Conservation (phyloP, 176 grass and related monocot species). For the Areca catechu region DNA sequence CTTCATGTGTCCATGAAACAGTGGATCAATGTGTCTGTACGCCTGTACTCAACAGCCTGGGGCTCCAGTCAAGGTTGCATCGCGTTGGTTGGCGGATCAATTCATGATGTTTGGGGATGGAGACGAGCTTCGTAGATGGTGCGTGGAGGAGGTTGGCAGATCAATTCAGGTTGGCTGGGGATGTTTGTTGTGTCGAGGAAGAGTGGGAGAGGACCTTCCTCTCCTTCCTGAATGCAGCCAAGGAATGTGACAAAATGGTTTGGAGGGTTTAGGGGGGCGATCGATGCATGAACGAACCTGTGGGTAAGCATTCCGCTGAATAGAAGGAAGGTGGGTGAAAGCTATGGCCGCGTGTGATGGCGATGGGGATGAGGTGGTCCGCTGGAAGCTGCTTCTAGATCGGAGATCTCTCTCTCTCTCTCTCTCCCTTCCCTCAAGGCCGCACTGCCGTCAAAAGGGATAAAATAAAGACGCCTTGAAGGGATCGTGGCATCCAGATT, state of each 20-base stretch:
- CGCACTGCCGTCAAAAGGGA: neutral
- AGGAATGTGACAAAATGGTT: conserved; percentile 20
- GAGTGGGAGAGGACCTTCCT: neutral
- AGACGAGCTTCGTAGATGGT: conserved; percentile 4
- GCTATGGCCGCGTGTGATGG: conserved; percentile 3
- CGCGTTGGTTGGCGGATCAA: no score
- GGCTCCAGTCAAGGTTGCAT: no score
- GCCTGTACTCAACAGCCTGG: no score
- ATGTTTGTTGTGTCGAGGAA: conserved; percentile 1
- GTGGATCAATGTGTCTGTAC: no score
- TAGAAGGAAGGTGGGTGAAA: neutral
- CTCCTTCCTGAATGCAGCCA: neutral
- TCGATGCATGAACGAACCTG: conserved; percentile 1
- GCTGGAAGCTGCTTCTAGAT: neutral
- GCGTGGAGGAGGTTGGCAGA: conserved; percentile 22
- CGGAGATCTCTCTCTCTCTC: neutral
- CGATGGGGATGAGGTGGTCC: conserved; percentile 5
- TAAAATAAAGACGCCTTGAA: neutral
- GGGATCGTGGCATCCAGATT: no score
- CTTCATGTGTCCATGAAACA: no score
- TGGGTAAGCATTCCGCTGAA: neutral
- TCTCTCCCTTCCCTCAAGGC: neutral
- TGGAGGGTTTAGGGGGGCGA: neutral
- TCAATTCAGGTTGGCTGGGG: conserved; percentile 22
- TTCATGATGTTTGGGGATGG: conserved; percentile 1